These are phyloP conservation scores for Heterobasidion parviporum DNA, from an alignment of 1,284 basidiomycete species.

Conservation along the genomic window DNA sequence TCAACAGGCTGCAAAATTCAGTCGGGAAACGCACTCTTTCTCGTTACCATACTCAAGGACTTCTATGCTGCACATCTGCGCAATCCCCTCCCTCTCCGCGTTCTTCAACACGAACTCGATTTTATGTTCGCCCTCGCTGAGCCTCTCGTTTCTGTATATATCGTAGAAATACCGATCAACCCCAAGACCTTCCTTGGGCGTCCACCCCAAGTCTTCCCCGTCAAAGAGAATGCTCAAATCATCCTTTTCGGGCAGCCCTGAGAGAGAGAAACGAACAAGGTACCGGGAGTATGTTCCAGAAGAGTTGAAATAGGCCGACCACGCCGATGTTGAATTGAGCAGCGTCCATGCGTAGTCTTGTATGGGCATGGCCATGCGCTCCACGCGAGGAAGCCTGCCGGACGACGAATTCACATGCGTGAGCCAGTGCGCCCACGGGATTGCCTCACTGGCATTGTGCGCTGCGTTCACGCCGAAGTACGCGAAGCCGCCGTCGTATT, in stretches of 20 bases:
- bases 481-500: constrained; percentile 76
- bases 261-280: constrained; percentile 67
- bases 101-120: constrained; percentile 52
- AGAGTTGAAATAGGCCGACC: constrained; percentile 54
- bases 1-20: not conserved
- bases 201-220: constrained; percentile 50
- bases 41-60: constrained; percentile 68
- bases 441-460: constrained; percentile 28
- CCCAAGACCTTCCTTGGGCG: constrained; percentile 44
- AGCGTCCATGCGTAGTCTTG: constrained; percentile 72
- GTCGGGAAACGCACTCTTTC: constrained; percentile 38
- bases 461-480: constrained; percentile 73
- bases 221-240: constrained; percentile 61
- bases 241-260: constrained; percentile 52
- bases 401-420: constrained; percentile 23
- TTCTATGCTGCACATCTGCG: constrained; percentile 72
- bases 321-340: constrained; percentile 53
- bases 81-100: constrained; percentile 39
- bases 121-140: constrained; percentile 44
- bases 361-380: constrained; percentile 69
- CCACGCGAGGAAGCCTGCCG: constrained; percentile 31
- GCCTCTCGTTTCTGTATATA: constrained; percentile 29
- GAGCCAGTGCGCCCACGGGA: constrained; percentile 73
- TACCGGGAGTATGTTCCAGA: constrained; percentile 58
- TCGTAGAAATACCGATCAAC: constrained; percentile 72